Evolutionary conservation across 176 grass and related monocot genomes (phyloP), one percentile per base, ranked within the genome.

Genomic region (Carex cristatella): DNA sequence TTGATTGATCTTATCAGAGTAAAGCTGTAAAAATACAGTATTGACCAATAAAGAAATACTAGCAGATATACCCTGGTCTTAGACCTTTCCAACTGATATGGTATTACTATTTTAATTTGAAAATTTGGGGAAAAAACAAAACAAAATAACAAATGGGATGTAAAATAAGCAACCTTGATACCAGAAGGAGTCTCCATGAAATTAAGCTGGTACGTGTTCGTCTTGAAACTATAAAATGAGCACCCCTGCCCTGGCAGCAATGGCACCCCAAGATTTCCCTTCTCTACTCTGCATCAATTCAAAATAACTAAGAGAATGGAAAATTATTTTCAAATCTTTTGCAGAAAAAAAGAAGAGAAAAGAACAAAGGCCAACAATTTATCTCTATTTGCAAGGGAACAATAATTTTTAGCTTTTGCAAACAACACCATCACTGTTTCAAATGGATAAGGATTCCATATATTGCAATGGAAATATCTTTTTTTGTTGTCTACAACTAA

Each of bases 181-280:
- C 95, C 95, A 73, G 95, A 93, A n/a, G 93, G 93, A 59, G 89
- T 92, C 83, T 98, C 95, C 91, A 92, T 92, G 67, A 95, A 95
- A 80, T 89, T 98, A 27, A 35, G 82, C 80, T 98, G 94, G 18
- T 95, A 98, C 2, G 91, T 95, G 79, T 98, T 98, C 18, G 95
- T 98, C 27, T 80, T 90, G 88, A 95, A 98, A 70, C 93, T 90
- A 86, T 93, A 85, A 58, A 98, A 98, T 71, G 91, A 98, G 73
- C 91, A 98, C 31, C 95, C 93, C 79, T 92, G 89, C 7, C 95
- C 93, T 27, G 93, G 91, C 57, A 98, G 76, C 64, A 98, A 82
- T 51, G 95, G 95, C 69, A 90, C 95, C 49, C 92, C 93, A 37
- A 98, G 88, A 81, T 95, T 95, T 0, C 88, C 89, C 27, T 98